Percentiles rank a stretch among this genome's conserved stretches.
phyloP scores from a whole-genome alignment of 1,139 yeast species.

The Suhomyces taliae region DNA sequence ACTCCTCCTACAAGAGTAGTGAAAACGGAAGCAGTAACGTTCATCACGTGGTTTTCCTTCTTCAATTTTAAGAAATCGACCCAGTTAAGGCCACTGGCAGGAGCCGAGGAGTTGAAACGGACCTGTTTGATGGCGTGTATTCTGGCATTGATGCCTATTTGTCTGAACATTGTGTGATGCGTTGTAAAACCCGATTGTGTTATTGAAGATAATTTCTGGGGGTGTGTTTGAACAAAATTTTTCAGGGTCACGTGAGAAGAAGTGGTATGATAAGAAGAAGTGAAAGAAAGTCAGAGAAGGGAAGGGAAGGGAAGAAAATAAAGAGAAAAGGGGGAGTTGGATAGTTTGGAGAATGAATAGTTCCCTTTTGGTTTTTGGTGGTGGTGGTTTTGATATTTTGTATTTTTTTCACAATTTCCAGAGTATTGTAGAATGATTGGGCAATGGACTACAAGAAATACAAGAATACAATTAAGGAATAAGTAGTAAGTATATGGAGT shows the following conservation, averaged over 20 bases:
- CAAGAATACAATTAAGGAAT: no score
- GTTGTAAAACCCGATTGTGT: background rate
- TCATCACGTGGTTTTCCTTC: slow-evolving; percentile 70
- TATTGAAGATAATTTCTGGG: background rate
- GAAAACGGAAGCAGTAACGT: slow-evolving; percentile 62
- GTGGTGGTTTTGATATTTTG: background rate
- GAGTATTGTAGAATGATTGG: no score
- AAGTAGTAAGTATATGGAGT: no score
- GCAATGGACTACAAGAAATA: no score
- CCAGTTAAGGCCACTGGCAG: slow-evolving; percentile 54
- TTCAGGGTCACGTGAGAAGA: slow-evolving; percentile 5
- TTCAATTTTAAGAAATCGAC: slow-evolving; percentile 73
- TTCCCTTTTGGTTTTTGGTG: no score
- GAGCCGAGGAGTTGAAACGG: slow-evolving; percentile 27
- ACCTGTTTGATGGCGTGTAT: slow-evolving; percentile 6
- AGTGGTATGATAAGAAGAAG: background rate
- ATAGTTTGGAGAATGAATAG: no score
- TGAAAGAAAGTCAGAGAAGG: background rate
- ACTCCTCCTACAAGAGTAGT: slow-evolving; percentile 70
- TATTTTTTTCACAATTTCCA: no score
- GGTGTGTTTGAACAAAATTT: background rate
- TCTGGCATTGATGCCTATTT: slow-evolving; percentile 17
- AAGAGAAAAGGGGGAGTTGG: no score
- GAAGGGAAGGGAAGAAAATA: background rate
- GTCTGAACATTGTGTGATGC: slow-evolving; percentile 11